These are phyloP conservation scores for Phytopythium montanum DNA, from an alignment of 352 stramenopile genomes.

Conservation along the genomic window DNA sequence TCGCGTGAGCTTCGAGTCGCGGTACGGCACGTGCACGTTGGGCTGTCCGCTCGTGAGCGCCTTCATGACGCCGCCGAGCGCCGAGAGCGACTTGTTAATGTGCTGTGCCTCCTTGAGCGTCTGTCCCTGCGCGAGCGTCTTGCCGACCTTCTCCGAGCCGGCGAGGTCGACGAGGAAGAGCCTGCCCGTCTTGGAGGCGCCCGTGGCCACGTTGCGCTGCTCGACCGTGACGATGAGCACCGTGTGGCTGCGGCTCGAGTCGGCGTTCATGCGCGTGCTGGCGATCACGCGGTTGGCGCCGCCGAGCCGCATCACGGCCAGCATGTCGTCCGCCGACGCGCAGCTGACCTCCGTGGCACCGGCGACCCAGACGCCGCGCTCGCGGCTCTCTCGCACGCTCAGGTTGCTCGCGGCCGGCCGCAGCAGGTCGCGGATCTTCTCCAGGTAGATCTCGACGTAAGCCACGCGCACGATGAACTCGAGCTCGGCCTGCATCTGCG, in stretches of 20 bases:
- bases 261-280: conserved; percentile 90
- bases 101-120: conserved; percentile 84
- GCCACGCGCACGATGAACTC: conserved; percentile 96
- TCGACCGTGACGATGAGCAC: conserved; percentile 98
- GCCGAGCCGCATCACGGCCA: conserved; percentile 85
- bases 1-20: conserved; percentile 87
- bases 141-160: conserved; percentile 72
- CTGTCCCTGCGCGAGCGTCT: conserved; percentile 88
- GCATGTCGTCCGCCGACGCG: conserved; percentile 56
- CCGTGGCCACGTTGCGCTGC: conserved; percentile 60
- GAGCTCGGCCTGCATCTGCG: conserved; percentile 63
- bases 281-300: conserved; percentile 91
- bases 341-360: conserved; percentile 63
- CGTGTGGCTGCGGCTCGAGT: conserved; percentile 91
- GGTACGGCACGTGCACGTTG: conserved; percentile 91
- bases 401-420: conserved; percentile 52
- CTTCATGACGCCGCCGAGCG: conserved; percentile 89
- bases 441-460: conserved; percentile 99
- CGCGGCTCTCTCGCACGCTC: conserved; percentile 51
- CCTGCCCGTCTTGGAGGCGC: conserved; percentile 84
- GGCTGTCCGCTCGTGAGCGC: conserved; percentile 80
- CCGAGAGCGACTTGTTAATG: conserved; percentile 91
- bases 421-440: conserved; percentile 97
- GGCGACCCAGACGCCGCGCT: conserved; percentile 62
- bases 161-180: conserved; percentile 88